Evolutionary conservation across 208 protist genomes (phyloP).

Genomic region (Wallacemonas rigidus): DNA sequence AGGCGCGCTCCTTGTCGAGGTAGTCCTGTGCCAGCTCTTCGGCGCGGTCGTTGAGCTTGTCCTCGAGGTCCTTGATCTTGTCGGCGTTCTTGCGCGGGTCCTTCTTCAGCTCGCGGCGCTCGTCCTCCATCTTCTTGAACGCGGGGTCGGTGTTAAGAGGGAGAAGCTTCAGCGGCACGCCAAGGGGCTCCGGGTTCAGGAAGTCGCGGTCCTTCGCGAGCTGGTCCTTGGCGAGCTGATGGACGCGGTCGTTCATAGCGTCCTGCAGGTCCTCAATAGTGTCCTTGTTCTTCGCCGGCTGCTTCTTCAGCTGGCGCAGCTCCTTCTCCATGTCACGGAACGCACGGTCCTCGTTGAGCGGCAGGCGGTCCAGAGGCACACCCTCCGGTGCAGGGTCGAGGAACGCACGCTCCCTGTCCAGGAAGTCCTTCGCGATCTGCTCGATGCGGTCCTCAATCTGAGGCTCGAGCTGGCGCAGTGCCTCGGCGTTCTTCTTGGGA

Average conservation of each 20-base stretch:
- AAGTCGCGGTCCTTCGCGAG: conserved; percentile 57
- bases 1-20: conserved; percentile 50
- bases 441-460: conserved; percentile 69
- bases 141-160: conserved; percentile 62
- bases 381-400: conserved; percentile 65
- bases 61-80: conserved; percentile 57
- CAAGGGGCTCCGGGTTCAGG: conserved; percentile 49
- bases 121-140: conserved; percentile 62
- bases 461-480: conserved; percentile 52
- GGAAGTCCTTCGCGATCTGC: conserved; percentile 62
- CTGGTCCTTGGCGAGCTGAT: conserved; percentile 66
- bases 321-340: conserved; percentile 73
- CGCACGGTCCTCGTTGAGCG: conserved; percentile 57
- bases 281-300: conserved; percentile 66
- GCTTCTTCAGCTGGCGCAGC: conserved; percentile 61
- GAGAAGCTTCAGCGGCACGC: conserved; percentile 57
- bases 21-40: conserved; percentile 60
- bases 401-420: conserved; percentile 76
- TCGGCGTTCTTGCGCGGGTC: conserved; percentile 43
- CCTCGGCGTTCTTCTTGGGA: conserved; percentile 54
- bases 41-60: conserved; percentile 56
- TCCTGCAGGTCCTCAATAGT: conserved; percentile 64
- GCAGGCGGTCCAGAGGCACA: conserved; percentile 60
- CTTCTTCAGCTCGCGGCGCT: conserved; percentile 60
- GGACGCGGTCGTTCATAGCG: conserved; percentile 67